A percentile compares a stretch with the other conserved stretches of the same genome.
Conservation (phyloP, 495 filamentous ascomycete genomes). For the Penicillium subrubescens region DNA sequence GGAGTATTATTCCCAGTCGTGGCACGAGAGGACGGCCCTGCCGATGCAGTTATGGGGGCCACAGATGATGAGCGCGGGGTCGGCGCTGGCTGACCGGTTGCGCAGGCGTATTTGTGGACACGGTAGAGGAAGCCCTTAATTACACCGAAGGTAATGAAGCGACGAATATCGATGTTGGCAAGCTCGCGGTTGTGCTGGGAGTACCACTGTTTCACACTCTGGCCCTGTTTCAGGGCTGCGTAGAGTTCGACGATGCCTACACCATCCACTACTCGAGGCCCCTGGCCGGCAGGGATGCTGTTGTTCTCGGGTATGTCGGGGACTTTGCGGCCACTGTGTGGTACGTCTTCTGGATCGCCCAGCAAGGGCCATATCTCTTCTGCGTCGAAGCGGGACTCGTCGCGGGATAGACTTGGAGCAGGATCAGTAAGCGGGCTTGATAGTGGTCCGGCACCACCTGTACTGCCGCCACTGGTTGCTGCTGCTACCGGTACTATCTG, state of each 20-base stretch:
- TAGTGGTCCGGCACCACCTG: slow-evolving; percentile 15
- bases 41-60: slow-evolving; percentile 19
- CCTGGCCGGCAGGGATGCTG: slow-evolving; percentile 9
- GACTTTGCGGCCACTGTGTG: slow-evolving; percentile 24
- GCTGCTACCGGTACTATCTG: slow-evolving; percentile 8
- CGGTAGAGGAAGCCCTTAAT: slow-evolving; percentile 96
- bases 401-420: slow-evolving; percentile 22
- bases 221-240: slow-evolving; percentile 72
- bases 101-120: slow-evolving; percentile 85
- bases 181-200: slow-evolving; percentile 68
- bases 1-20: slow-evolving; percentile 43
- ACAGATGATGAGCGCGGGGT: slow-evolving; percentile 29
- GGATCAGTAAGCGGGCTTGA: slow-evolving; percentile 26
- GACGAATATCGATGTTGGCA: slow-evolving; percentile 76
- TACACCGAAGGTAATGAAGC: slow-evolving; percentile 92
- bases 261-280: slow-evolving; percentile 35
- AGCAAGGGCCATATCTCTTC: slow-evolving; percentile 50
- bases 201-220: slow-evolving; percentile 81
- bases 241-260: slow-evolving; percentile 63
- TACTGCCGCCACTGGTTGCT: slow-evolving; percentile 15
- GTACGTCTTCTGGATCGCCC: slow-evolving; percentile 25
- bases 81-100: slow-evolving; percentile 48
- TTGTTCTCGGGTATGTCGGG: slow-evolving; percentile 9
- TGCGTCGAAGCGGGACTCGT: slow-evolving; percentile 34
- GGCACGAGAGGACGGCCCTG: slow-evolving; percentile 36